Conservation (phyloP, 2,329 filamentous ascomycete genomes). For the Tympanopsis confertula region DNA sequence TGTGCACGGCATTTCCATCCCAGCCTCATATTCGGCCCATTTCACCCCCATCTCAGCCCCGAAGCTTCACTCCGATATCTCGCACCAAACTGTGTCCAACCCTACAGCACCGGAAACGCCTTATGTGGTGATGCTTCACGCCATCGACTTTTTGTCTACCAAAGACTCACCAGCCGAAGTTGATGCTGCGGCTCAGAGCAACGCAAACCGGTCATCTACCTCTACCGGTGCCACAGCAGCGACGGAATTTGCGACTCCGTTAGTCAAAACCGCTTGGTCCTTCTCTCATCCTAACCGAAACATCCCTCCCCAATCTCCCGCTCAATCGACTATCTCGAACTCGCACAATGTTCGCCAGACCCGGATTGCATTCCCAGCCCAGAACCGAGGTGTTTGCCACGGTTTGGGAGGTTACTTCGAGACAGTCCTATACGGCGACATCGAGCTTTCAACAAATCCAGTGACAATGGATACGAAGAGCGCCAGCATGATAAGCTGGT, state of each 20-base stretch:
- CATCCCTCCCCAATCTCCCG: neutral
- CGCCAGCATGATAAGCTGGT: conserved; percentile 98
- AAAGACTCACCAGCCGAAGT: neutral
- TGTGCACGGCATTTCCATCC: conserved; percentile 81
- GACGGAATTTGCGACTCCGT: neutral
- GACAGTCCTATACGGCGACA: conserved; percentile 65
- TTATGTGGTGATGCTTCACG: conserved; percentile 86
- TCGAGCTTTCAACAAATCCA: conserved; percentile 87
- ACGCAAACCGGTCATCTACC: neutral
- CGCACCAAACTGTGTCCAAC: conserved; percentile 46
- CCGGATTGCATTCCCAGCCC: conserved; percentile 66
- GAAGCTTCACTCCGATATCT: conserved; percentile 71
- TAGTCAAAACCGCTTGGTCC: neutral
- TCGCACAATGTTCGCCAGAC: conserved; percentile 68
- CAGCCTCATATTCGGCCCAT: conserved; percentile 84
- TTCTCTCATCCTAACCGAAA: neutral
- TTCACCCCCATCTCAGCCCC: conserved; percentile 85
- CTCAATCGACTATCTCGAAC: neutral
- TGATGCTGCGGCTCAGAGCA: neutral
- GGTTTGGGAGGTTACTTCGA: conserved; percentile 93
- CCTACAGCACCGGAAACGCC: conserved; percentile 74
- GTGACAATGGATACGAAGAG: conserved; percentile 87
- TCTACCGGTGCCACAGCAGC: neutral
- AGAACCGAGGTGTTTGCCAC: conserved; percentile 72
- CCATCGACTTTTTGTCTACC: conserved; percentile 55